phyloP scores from a whole-genome alignment of 768 basidiomycete genomes.

The Neoboletus brunneissimus region DNA sequence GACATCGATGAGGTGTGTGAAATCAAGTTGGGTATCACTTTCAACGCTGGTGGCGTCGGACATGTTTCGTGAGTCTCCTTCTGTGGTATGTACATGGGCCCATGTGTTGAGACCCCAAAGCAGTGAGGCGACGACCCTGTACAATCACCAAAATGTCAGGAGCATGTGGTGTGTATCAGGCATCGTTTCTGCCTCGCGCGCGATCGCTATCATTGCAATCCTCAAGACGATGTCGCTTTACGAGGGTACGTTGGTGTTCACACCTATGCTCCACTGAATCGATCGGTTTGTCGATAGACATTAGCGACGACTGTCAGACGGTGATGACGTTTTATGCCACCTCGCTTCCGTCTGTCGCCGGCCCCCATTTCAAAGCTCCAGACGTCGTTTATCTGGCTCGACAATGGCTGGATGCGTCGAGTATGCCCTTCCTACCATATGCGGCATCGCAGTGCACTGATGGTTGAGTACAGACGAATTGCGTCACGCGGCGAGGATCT shows the following conservation, averaged over 20 bases:
- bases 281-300: slow-evolving; percentile 42
- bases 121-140: slow-evolving; percentile 40
- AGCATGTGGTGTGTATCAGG: slow-evolving; percentile 74
- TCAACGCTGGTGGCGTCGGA: slow-evolving; percentile 42
- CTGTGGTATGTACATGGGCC: not conserved
- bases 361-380: slow-evolving; percentile 59
- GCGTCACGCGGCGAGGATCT: slow-evolving; percentile 67
- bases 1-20: slow-evolving; percentile 71
- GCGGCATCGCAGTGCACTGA: slow-evolving; percentile 5
- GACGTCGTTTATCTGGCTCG: slow-evolving; percentile 69
- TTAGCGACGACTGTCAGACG: slow-evolving; percentile 64
- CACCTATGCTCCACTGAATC: not conserved
- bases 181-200: slow-evolving; percentile 64
- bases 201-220: slow-evolving; percentile 62
- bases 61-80: slow-evolving; percentile 44
- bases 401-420: slow-evolving; percentile 72
- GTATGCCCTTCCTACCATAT: slow-evolving; percentile 39
- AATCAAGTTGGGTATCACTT: slow-evolving; percentile 49
- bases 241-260: slow-evolving; percentile 47
- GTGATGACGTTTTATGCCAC: slow-evolving; percentile 80
- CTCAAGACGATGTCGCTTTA: slow-evolving; percentile 72
- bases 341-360: slow-evolving; percentile 61
- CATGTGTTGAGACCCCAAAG: slow-evolving; percentile 5
- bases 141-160: slow-evolving; percentile 33
- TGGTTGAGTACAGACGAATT: slow-evolving; percentile 53